These are phyloP conservation scores for Effrenium voratum DNA, from an alignment of 73 alveolate genomes.

Conservation along the genomic window DNA sequence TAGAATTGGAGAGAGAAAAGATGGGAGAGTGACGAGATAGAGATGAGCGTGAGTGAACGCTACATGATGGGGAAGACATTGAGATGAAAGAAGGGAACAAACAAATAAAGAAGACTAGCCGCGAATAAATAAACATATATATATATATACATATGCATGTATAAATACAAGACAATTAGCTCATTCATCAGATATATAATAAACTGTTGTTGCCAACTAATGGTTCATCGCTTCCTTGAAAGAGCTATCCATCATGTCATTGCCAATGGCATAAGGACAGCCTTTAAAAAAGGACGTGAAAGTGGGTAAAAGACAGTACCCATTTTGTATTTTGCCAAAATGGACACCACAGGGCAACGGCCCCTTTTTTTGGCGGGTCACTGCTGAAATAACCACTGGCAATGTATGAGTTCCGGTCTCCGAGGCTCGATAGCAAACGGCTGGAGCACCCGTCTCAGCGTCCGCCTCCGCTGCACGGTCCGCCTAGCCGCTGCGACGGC, in stretches of 20 bases:
- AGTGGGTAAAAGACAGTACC: not conserved
- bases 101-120: not conserved
- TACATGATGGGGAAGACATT: too few relatives aligned
- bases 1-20: too few relatives aligned
- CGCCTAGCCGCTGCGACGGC: too few relatives aligned
- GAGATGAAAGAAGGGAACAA: not conserved
- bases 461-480: too few relatives aligned
- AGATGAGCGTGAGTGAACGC: too few relatives aligned
- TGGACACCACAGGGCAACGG: too few relatives aligned
- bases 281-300: not conserved
- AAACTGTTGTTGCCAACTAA: too few relatives aligned
- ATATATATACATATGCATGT: not conserved
- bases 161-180: not conserved
- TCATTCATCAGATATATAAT: not conserved
- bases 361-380: too few relatives aligned
- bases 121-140: not conserved
- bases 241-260: too few relatives aligned
- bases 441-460: constrained; percentile 86
- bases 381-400: not conserved
- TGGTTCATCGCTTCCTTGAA: too few relatives aligned
- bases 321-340: not conserved
- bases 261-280: not conserved
- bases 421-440: constrained; percentile 78
- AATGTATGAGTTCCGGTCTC: not conserved
- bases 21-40: too few relatives aligned